Evolutionary conservation across 768 basidiomycete species (phyloP), one percentile per base, ranked within the genome.

Genomic region (Pleurotus tuber-regium): DNA sequence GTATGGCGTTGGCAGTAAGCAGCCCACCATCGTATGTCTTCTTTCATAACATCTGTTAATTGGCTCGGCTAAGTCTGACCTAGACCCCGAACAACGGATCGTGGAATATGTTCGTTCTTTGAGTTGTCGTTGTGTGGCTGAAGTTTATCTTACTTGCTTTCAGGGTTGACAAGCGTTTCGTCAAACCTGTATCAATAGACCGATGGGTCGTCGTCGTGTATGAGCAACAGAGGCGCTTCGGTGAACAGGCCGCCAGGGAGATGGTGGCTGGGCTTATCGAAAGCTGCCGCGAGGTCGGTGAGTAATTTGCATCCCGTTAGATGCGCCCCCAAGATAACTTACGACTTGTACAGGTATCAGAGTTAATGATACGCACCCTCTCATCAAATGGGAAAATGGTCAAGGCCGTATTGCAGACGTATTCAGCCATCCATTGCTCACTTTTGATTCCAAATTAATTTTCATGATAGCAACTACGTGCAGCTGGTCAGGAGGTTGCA

Each of bases 151-250:
- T 44, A 42, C 28, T 25, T 40, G 31, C 33, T 43, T 33, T 25
- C 58, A 87, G 86, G 85, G 74, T 88, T 2, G 84, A 88, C 57
- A 87, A 87, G 56, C 73, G 75, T 25, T 89, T 92, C 67, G 86
- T 73, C 67, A 70, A 67, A 50, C 79, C 87, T 0, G 75, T 67
- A 1, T 59, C 55, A 9, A 79, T 92, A 48, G 63, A 70, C 0
- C 70, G 75, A 14, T 90, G 87, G 85, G 74, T 76, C 25, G 69
- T 91, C 3, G 74, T 87, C 5, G 59, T 89, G 21, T 91, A 84
- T 55, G 89, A 91, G 63, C 73, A 77, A 16, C 68, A 77, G 52
- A 55, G 61, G 23, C 78, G 86, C 14, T 89, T 92, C 64, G 66
- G 62, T 35, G 65, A 73, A 4, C 57, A 66, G n/a, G 64, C 69